Evolutionary conservation across 2,329 filamentous ascomycete species (phyloP), one percentile per base, ranked within the genome.

Genomic region (Botryotinia calthae): DNA sequence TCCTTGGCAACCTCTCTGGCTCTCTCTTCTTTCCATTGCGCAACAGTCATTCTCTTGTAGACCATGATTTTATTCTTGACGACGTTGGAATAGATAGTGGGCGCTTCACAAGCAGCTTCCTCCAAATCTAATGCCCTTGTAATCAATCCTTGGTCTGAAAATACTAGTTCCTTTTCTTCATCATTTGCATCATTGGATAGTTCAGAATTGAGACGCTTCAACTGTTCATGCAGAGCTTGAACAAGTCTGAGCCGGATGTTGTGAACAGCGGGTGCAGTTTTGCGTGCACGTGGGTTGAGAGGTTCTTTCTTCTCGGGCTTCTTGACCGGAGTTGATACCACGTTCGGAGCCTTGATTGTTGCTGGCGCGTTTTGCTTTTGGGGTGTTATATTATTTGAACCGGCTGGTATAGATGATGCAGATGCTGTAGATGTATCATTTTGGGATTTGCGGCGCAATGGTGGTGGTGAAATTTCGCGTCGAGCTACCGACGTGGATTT

Each of bases 41-140:
- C 85, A 4, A 89, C 79, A 0, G 84, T 85, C 92, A 97, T 95
- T 75, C 91, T 91, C 79, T 91, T 93, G 79, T 94, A 90, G 61
- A 86, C 86, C 77, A 92, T 87, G 73, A 98, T 91, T 48, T 90
- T 90, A 76, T 94, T 92, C 80, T 95, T 97, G 81, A 98, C 89
- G 40, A 94, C 85, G 78, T 97, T 97, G 12, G 87, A 85, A 79
- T 99, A 99, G 42, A 98, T 89, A 0, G 87, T 82, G 1, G 87
- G 83, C 74, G 91, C 91, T 25, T 90, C 89, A 20, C 94, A 94
- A 12, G 89, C 84, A 51, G 88, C 88, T 80, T 97, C 90, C 82
- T 99, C 97, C 74, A 95, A 89, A 76, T 95, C 91, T 1, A 95
- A 83, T 0, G 89, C 88, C 74, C 89, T 84, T 76, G 87, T 88